phyloP scores from a whole-genome alignment of 345 rosid species.

The Gossypium stocksii region DNA sequence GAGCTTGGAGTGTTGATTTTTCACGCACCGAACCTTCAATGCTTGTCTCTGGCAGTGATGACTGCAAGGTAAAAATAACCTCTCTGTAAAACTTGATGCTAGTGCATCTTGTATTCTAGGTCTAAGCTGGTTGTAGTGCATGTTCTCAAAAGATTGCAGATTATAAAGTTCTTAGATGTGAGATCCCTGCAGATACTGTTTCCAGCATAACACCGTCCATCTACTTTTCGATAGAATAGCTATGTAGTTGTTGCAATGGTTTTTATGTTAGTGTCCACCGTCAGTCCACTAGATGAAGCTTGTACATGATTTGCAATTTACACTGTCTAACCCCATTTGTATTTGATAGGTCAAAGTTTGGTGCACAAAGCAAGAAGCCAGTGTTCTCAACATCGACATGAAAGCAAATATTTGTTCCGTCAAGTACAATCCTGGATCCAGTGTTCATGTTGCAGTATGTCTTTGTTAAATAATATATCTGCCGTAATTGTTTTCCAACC shows the following conservation, averaged over 20 bases:
- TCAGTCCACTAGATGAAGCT: not conserved
- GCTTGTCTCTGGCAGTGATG: constrained; percentile 68
- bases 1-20: constrained; percentile 72
- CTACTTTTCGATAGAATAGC: not conserved
- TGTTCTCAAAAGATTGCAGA: not conserved
- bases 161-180: not conserved
- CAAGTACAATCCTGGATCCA: constrained; percentile 64
- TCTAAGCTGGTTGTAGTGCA: not conserved
- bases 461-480: not conserved
- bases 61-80: constrained; percentile 43
- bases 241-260: not conserved
- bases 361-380: constrained; percentile 62
- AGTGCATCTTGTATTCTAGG: not conserved
- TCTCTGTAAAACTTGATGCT: constrained; percentile 7
- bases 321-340: not conserved
- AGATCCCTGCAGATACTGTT: not conserved
- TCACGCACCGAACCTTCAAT: constrained; percentile 51
- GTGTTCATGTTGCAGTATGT: constrained; percentile 54
- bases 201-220: not conserved
- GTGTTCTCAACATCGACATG: constrained; percentile 53
- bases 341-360: constrained; percentile 57
- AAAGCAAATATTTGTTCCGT: constrained; percentile 57
- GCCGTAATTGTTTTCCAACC: not conserved
- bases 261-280: not conserved
- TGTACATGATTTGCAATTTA: not conserved